Base-by-base conservation (phyloP, 345 rosid species). In the Noccaea caerulescens region DNA sequence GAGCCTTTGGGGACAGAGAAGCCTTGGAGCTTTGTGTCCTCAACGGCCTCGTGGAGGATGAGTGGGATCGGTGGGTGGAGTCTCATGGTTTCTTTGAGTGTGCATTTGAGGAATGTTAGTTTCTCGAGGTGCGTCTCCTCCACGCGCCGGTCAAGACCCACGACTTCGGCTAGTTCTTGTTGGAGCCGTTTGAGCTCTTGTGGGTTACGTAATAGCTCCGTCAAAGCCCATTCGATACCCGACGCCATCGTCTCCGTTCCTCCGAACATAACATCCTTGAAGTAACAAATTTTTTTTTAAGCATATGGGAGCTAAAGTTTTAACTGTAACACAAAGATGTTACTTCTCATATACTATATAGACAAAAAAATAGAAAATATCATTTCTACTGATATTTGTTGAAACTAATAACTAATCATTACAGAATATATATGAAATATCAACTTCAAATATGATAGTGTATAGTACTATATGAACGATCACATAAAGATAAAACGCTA, bases 231-330 rank as follows among this genome's bases (percentile, higher is more conserved):
- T 49, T 93, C 98, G 16, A 93, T 93, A 2, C 88, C 96, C 2
- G 98, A 93, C 6, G 97, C 98, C 68, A 93, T 92, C 4, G 98
- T 93, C 72, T 90, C 97, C 0, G 98, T 92, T 66, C 97, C 98
- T 46, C 98, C 97, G 61, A 93, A 93, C 98, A 93, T 93, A 49
- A 90, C 97, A 61, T 93, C 98, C 98, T 71, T 56, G 10, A 13
- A 44, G 11, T 20, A 64, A 51, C 34, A 61, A 69, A 0, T 16
- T 16, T 16, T 16, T 16, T 16, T 16, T 10, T 8, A 9, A 45
- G 34, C 36, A n/a, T 34, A 32, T 43, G 1, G 8, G 8, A 18
- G 41, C 41, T 27, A 55, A 23, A 36, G 11, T 43, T 41, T 43
- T 3, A 54, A 34, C 7, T n/a, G 32, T 7, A 20, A 20, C 23